A percentile compares a stretch with the other conserved stretches of the same genome.
phyloP scores from a whole-genome alignment of 139 green algal species.

The Volvox africanus region DNA sequence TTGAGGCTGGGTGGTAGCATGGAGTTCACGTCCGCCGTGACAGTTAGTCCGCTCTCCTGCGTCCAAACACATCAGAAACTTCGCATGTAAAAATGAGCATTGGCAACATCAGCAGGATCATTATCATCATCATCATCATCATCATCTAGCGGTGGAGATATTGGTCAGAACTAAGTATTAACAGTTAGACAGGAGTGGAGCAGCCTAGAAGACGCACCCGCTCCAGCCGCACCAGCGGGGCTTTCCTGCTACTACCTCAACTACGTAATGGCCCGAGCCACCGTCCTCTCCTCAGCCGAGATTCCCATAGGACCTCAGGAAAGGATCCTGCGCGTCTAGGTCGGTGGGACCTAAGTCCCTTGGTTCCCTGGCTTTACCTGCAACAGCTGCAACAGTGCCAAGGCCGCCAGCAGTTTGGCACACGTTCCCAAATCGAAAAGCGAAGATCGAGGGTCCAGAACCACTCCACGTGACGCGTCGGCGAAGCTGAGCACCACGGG shows the following conservation, averaged over 20 bases:
- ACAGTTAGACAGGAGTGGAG: background rate
- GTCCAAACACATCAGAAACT: background rate
- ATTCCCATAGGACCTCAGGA: too few relatives aligned
- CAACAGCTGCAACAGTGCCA: constrained; percentile 28
- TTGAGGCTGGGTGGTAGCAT: background rate
- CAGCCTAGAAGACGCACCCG: too few relatives aligned
- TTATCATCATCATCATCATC: background rate
- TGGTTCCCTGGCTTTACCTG: background rate
- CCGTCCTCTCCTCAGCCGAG: too few relatives aligned
- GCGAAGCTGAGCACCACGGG: background rate
- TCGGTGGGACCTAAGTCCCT: too few relatives aligned
- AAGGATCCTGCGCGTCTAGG: too few relatives aligned
- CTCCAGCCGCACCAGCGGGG: too few relatives aligned
- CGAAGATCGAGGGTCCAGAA: background rate
- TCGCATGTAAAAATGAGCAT: too few relatives aligned
- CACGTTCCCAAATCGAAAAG: constrained; percentile 15
- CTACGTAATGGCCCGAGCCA: too few relatives aligned
- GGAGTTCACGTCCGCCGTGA: background rate
- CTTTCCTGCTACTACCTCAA: too few relatives aligned
- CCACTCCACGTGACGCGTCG: background rate
- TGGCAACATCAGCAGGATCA: background rate
- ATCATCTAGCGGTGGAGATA: background rate
- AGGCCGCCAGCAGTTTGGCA: constrained; percentile 29
- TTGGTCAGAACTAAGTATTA: background rate
- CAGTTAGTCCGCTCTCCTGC: constrained; percentile 3